phyloP scores from a whole-genome alignment of 1,284 basidiomycete species.

The Neonothopanus nambi region DNA sequence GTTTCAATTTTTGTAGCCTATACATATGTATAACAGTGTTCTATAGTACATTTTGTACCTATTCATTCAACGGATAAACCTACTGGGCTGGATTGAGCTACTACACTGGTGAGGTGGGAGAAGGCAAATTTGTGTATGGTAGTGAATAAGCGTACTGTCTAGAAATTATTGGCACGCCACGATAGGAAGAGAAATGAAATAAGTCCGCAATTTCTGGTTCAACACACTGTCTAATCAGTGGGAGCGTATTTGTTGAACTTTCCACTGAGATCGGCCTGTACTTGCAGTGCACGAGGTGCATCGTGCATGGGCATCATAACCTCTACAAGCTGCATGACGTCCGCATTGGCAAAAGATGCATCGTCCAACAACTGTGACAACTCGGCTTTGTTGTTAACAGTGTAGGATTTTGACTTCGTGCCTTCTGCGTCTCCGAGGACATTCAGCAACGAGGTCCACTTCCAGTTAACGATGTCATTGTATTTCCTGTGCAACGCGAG shows the following conservation, averaged over 20 bases:
- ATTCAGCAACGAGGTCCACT: conserved; percentile 62
- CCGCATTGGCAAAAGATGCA: conserved; percentile 54
- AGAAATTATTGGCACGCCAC: too few relatives aligned
- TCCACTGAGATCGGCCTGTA: conserved; percentile 45
- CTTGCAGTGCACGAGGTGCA: conserved; percentile 65
- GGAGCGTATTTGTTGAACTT: conserved; percentile 44
- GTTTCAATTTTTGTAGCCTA: too few relatives aligned
- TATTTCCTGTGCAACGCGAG: conserved; percentile 57
- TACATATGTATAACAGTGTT: too few relatives aligned
- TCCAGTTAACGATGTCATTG: conserved; percentile 75
- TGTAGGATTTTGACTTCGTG: conserved; percentile 63
- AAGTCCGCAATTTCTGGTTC: too few relatives aligned
- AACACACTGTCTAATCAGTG: too few relatives aligned
- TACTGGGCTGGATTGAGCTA: too few relatives aligned
- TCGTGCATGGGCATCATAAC: conserved; percentile 75
- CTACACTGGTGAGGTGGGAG: too few relatives aligned
- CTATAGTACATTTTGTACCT: too few relatives aligned
- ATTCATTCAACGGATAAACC: too few relatives aligned
- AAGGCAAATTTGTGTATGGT: too few relatives aligned
- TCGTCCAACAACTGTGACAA: conserved; percentile 64
- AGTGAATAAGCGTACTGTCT: too few relatives aligned
- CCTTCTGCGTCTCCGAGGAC: conserved; percentile 59
- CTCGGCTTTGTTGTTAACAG: conserved; percentile 63
- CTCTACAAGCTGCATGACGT: conserved; percentile 78
- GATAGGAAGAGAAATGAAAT: too few relatives aligned